Conservation (phyloP, 2,329 filamentous ascomycete species). For the Fusarium fujikuroi region DNA sequence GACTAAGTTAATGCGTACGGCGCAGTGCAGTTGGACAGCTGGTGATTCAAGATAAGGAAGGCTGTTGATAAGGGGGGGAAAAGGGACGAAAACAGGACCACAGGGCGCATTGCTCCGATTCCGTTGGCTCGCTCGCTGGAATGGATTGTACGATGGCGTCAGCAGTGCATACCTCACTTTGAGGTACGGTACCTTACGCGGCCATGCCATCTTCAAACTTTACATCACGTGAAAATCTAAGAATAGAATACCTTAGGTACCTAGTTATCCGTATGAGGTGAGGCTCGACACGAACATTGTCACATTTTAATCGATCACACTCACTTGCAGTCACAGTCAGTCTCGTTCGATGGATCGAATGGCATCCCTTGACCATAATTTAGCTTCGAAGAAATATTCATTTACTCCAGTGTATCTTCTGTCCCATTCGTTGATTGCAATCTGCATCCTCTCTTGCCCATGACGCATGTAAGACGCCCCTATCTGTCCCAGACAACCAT, state of each 20-base stretch:
- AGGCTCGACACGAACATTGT: constrained; percentile 8
- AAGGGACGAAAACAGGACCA: constrained; percentile 3
- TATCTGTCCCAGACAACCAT: neutral
- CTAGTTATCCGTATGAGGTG: neutral
- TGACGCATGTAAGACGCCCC: no score
- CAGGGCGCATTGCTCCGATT: neutral
- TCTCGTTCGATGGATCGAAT: neutral
- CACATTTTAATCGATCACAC: neutral
- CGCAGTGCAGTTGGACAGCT: neutral
- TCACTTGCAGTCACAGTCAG: neutral
- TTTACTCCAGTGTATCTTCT: neutral
- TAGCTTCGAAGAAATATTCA: neutral
- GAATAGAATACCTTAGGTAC: neutral
- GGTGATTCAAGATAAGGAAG: constrained; percentile 24
- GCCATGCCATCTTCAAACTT: constrained; percentile 1
- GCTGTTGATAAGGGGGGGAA: neutral
- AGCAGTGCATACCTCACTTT: constrained; percentile 14
- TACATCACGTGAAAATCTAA: constrained; percentile 26
- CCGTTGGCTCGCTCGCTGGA: constrained; percentile 5
- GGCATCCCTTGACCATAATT: neutral
- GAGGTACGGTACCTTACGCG: constrained; percentile 1
- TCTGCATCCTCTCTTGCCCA: neutral
- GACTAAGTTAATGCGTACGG: constrained; percentile 22
- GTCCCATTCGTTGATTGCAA: neutral
- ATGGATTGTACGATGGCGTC: constrained; percentile 14